Evolutionary conservation across 2,329 filamentous ascomycete species (phyloP), one percentile per base, ranked within the genome.

Genomic region (Monosporascus sp.): DNA sequence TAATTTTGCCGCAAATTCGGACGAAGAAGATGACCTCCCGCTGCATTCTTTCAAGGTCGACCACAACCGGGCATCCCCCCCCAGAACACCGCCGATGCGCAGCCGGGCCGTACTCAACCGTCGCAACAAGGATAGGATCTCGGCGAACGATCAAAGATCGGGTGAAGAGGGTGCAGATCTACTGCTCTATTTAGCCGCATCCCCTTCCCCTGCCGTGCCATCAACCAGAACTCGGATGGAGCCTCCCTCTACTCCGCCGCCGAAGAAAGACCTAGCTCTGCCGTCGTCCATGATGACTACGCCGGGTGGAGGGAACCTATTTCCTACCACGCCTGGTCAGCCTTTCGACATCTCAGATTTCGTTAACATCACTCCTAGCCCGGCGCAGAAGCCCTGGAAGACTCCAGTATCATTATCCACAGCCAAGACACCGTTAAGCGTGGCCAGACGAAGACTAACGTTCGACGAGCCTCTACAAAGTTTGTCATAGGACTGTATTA

Each of bases 321-420:
- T 85, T 63, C 83, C 88, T 49, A 85, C 83, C 58, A 97, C 93
- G 1, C 93, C 93, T 0, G 87, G 87, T 17, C 88, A 92, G 65
- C 74, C 71, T 47, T 95, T 97, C 71, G 95, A 97, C 74, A 96
- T 97, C 73, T 84, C 91, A 50, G 94, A 99, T 68, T 99, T 96
- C 72, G 87, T 97, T 67, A 97, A 97, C 72, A 93, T 97, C 68
- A 96, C 94, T 6, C 94, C 94, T 0, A 96, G 90, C 65, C 94
- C 94, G 20, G 94, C 90, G 25, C 94, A 97, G 73, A 90, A 85
- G 61, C 81, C 85, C 9, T 97, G 91, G 89, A 90, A 88, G 68
- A 96, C 91, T 0, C 91, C 90, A 11, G 70, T 83, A 11, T 78
- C 82, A 27, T 75, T 78, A 31, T 67, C 73, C 8, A 66, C 63